Evolutionary conservation across 78 protist species (phyloP).

Genomic region (slime mould (Dictyostelium discoideum)): DNA sequence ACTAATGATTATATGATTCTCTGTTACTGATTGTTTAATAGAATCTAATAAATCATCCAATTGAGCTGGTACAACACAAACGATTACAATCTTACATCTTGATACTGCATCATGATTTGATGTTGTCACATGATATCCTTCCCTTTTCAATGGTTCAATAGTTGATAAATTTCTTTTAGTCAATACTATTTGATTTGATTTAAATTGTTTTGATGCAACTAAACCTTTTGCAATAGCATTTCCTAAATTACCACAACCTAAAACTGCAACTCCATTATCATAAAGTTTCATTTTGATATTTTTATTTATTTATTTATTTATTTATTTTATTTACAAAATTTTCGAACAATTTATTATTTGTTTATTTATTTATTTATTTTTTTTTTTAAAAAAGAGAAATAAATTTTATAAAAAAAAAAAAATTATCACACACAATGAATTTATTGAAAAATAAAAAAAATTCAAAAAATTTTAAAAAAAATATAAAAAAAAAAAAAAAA

Average conservation of each 20-base stretch:
- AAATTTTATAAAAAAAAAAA: background rate
- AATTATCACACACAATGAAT: too few relatives aligned
- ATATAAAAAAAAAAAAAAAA: background rate
- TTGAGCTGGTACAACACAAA: conserved; percentile 67
- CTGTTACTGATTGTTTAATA: conserved; percentile 8
- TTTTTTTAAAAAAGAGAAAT: background rate
- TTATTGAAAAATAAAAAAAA: too few relatives aligned
- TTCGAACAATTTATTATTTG: too few relatives aligned
- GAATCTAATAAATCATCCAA: conserved; percentile 35
- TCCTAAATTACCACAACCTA: conserved; percentile 85
- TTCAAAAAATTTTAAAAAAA: background rate
- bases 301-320: background rate
- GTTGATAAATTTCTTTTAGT: conserved; percentile 51
- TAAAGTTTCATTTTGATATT: background rate
- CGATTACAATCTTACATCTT: conserved; percentile 25
- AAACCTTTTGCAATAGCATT: conserved; percentile 70
- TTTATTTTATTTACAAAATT: background rate
- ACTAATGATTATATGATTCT: conserved; percentile 62
- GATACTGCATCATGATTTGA: conserved; percentile 45
- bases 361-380: background rate
- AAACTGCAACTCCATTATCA: conserved; percentile 10
- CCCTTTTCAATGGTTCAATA: conserved; percentile 12
- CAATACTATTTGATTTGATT: conserved; percentile 27
- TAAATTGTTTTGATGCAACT: conserved; percentile 28
- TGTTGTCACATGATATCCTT: conserved; percentile 25